These are phyloP conservation scores for Dunaliella sp. DNA, from an alignment of 139 green algal genomes.

Conservation along the genomic window DNA sequence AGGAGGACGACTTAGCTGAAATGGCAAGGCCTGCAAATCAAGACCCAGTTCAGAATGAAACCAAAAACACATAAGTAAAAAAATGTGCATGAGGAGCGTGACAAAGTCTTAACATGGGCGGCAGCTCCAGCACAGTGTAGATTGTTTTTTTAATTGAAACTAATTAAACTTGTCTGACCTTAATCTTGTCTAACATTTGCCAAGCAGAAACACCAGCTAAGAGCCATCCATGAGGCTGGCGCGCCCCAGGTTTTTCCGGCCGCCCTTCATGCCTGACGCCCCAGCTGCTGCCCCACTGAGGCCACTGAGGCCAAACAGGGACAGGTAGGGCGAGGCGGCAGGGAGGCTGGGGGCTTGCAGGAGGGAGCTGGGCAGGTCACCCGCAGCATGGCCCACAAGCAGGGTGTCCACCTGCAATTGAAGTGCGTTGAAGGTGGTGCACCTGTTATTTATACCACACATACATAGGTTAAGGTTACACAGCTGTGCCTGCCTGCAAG, in stretches of 20 bases:
- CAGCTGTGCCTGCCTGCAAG: too few species aligned
- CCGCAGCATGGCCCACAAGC: constrained; percentile 50
- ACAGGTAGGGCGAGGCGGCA: constrained; percentile 28
- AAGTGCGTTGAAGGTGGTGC: too few species aligned
- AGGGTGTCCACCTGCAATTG: background rate
- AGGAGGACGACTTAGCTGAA: too few species aligned
- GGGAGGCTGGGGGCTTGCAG: constrained; percentile 35
- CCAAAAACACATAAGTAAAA: too few species aligned
- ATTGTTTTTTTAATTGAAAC: background rate
- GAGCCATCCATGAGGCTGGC: background rate
- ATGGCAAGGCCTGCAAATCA: too few species aligned
- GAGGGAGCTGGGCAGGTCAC: constrained; percentile 60
- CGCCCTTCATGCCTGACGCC: constrained; percentile 8
- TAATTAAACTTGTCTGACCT: background rate
- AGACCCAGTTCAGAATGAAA: too few species aligned
- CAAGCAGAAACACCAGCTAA: background rate
- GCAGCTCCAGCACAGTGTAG: too few species aligned
- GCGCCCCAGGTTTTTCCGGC: background rate
- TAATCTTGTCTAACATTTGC: background rate
- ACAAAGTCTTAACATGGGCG: too few species aligned
- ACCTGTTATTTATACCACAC: too few species aligned
- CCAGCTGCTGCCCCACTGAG: background rate
- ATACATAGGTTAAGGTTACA: too few species aligned
- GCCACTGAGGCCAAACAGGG: constrained; percentile 53
- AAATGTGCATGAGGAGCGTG: too few species aligned